Conservation (phyloP, 2,329 filamentous ascomycete species). For the Graphium sp. region DNA sequence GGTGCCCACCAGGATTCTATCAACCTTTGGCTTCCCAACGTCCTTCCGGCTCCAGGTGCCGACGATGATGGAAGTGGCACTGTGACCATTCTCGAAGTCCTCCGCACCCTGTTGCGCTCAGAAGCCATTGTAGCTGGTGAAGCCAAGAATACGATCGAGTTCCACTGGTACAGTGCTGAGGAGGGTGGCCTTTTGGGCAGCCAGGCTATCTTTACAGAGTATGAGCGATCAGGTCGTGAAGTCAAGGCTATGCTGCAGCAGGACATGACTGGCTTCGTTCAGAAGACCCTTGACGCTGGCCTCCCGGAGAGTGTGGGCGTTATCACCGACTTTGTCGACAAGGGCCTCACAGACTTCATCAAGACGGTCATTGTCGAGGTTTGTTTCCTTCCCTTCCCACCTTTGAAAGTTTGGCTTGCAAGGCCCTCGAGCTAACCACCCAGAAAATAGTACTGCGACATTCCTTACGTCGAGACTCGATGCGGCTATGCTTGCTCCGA, state of each 20-base stretch:
- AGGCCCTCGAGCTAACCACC: not conserved
- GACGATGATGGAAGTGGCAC: conserved; percentile 90
- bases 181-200: conserved; percentile 77
- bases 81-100: conserved; percentile 84
- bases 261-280: conserved; percentile 88
- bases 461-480: conserved; percentile 75
- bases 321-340: conserved; percentile 81
- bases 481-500: conserved; percentile 77
- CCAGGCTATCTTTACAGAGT: conserved; percentile 74
- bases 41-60: conserved; percentile 78
- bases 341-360: conserved; percentile 71
- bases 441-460: conserved; percentile 52
- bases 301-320: conserved; percentile 76
- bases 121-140: conserved; percentile 53
- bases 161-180: conserved; percentile 91
- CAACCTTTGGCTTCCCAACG: conserved; percentile 74
- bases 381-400: conserved; percentile 8
- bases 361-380: conserved; percentile 66
- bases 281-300: conserved; percentile 68
- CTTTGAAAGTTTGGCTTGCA: not conserved
- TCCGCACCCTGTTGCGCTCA: conserved; percentile 65
- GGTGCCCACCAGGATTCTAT: conserved; percentile 92
- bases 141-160: conserved; percentile 76
- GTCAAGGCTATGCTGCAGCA: conserved; percentile 97
- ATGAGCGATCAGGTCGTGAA: conserved; percentile 54